Evolutionary conservation across 176 grass and related monocot species (phyloP).

Genomic region (Zizania latifolia): DNA sequence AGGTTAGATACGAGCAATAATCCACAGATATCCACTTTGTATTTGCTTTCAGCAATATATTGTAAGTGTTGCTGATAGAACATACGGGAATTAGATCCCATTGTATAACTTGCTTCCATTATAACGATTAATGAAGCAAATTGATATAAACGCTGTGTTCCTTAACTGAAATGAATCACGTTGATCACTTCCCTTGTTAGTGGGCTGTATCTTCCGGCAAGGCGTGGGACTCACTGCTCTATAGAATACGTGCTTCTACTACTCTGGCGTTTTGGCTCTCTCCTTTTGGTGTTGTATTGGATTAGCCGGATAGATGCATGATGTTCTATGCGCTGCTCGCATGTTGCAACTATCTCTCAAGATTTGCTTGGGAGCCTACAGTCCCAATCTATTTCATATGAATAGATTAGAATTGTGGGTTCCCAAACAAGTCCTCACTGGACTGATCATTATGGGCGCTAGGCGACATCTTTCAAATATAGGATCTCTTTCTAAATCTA

Average conservation of each 20-base stretch:
- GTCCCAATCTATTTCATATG: too few species aligned
- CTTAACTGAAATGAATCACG: not conserved
- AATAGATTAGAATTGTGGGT: too few species aligned
- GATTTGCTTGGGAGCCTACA: too few species aligned
- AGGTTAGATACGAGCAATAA: not conserved
- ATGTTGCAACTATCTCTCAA: too few species aligned
- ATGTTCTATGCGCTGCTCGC: too few species aligned
- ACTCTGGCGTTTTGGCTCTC: not conserved
- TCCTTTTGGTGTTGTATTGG: too few species aligned
- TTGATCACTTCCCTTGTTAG: not conserved
- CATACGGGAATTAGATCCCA: slow-evolving; percentile 5
- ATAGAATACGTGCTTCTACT: not conserved
- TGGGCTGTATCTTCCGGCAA: not conserved
- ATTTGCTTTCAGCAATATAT: slow-evolving; percentile 10
- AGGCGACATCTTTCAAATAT: too few species aligned
- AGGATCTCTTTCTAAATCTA: too few species aligned
- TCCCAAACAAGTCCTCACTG: too few species aligned
- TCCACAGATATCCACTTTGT: not conserved
- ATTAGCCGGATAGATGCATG: too few species aligned
- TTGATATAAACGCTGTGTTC: not conserved
- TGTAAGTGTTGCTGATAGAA: slow-evolving; percentile 1
- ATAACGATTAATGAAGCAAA: not conserved
- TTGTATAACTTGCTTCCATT: slow-evolving; percentile 5
- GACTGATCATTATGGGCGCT: too few species aligned
- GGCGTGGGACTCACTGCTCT: not conserved